Base-by-base conservation (phyloP, 73 alveolate species). In the Breviolum minutum region DNA sequence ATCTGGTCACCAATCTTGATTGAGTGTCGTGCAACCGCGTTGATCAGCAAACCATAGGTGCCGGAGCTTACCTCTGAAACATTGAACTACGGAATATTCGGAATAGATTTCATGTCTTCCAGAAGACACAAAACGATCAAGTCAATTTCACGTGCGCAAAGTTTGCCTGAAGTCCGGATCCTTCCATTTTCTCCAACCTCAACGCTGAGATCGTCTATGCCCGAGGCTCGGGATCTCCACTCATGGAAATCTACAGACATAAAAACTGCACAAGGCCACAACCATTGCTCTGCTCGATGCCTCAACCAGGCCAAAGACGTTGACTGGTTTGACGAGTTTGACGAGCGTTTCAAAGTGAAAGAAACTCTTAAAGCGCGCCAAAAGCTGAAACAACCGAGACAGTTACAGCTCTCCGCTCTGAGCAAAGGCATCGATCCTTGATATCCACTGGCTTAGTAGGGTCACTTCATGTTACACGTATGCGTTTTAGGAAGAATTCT, bases 361-460 rank as follows among this genome's bases (percentile, higher is more conserved):
- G 77, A 14, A 17, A 14, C 17, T 1, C 77, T 68, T 14, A 6
- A 22, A 17, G 17, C 77, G 4, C 24, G 77, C n/a, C 77, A 22
- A 68, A 14, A 68, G 24, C n/a, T 17, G 24, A 22, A 2, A 14
- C 17, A 68, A 77, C 74, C 54, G 92, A 83, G 92, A 48, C 60
- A 7, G 40, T 26, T 40, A 22, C 96, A 92, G 60, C 80, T 92
- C 97, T n/a, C 97, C 97, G 60, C 97, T 92, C 27, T 92, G 97
- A 24, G 97, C 97, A 92, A 92, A 92, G 17, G 97, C 97, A 40
- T 92, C 97, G 70, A 92, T 92, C 96, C 92, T 83, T 26, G n/a
- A n/a, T n/a, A n/a, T n/a, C n/a, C n/a, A n/a, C n/a, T n/a, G n/a
- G n/a, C n/a, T n/a, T n/a, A 81, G 32, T 8, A 70, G 13, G 17